Evolutionary conservation across 2,329 filamentous ascomycete species (phyloP).

Genomic region (Cadophora luteo-olivacea): DNA sequence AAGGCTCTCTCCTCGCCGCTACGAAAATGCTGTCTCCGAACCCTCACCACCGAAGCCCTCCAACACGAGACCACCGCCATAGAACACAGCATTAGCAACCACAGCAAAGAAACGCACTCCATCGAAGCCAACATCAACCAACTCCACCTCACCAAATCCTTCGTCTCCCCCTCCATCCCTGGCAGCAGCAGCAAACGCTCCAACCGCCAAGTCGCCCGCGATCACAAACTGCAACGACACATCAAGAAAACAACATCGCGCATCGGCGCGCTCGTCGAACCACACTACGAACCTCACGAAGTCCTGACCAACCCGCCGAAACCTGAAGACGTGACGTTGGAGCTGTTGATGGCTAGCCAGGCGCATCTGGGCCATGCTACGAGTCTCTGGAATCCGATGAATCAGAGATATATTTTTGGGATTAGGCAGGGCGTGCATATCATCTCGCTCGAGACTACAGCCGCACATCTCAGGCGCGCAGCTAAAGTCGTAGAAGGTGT

Average conservation of each 20-base stretch:
- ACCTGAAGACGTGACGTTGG: conserved; percentile 83
- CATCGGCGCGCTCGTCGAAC: conserved; percentile 57
- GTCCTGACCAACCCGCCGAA: conserved; percentile 75
- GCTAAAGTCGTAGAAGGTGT: conserved; percentile 93
- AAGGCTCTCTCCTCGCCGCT: conserved; percentile 56
- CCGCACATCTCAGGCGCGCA: conserved; percentile 87
- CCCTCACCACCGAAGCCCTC: conserved; percentile 44
- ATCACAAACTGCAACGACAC: conserved; percentile 37
- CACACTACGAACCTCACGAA: conserved; percentile 69
- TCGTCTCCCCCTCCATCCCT: conserved; percentile 13
- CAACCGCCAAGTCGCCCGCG: conserved; percentile 26
- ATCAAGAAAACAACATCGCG: conserved; percentile 54
- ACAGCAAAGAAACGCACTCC: conserved; percentile 33
- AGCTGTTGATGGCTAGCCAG: conserved; percentile 87
- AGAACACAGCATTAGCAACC: conserved; percentile 30
- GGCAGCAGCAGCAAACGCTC: not conserved
- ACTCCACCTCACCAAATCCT: conserved; percentile 34
- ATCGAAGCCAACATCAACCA: conserved; percentile 37
- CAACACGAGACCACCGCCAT: conserved; percentile 23
- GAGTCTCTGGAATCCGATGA: conserved; percentile 92
- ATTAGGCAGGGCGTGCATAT: conserved; percentile 89
- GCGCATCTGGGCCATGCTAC: conserved; percentile 90
- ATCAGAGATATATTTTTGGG: conserved; percentile 93
- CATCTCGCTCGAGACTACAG: conserved; percentile 88
- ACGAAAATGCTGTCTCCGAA: conserved; percentile 47